Evolutionary conservation across 768 basidiomycete species (phyloP), one percentile per base, ranked within the genome.

Genomic region (Hydnomerulius pinastri): DNA sequence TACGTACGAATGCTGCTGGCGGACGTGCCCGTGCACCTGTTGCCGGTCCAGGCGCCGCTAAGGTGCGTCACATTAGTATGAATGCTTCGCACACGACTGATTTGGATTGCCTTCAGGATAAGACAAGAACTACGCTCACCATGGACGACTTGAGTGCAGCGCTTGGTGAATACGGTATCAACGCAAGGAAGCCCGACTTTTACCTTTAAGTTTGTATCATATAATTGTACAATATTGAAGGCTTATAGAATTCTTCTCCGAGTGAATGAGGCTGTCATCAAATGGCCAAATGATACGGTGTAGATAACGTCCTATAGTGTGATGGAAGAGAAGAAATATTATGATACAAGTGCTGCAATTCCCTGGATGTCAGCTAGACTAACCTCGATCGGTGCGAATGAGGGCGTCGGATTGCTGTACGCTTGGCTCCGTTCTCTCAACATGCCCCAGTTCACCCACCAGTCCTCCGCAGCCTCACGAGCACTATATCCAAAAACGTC

Each of bases 121-220:
- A 94, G 64, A 94, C 92, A 33, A 84, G 90, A 54, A 98, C 96
- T 33, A 91, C 93, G 0, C 71, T 99, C 56, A 97, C 92, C 17
- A 98, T 98, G 94, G 97, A 99, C 46, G 97, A 99, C 65, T 77
- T 99, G 29, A 90, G 89, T 51, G 77, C 92, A 5, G 97, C 97
- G 2, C 79, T 99, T 27, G 79, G 80, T n/a, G 97, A 99, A 69
- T 97, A 98, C 61, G 96, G 96, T 5, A 92, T 99, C 61, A 94
- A 89, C 58, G 80, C 92, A 12, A 85, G 88, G 65, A 96, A 97
- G 60, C 93, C 96, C 13, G 94, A 98, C 53, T 98, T 93, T 70
- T 98, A 89, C 70, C 77, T 93, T 70, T 93, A 64, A 60, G 30
- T 18, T 51, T 36, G 41, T 17, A 13, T 43, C 13, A 24, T 7